Evolutionary conservation across 768 basidiomycete species (phyloP).

Genomic region (Lactarius hatsudake): DNA sequence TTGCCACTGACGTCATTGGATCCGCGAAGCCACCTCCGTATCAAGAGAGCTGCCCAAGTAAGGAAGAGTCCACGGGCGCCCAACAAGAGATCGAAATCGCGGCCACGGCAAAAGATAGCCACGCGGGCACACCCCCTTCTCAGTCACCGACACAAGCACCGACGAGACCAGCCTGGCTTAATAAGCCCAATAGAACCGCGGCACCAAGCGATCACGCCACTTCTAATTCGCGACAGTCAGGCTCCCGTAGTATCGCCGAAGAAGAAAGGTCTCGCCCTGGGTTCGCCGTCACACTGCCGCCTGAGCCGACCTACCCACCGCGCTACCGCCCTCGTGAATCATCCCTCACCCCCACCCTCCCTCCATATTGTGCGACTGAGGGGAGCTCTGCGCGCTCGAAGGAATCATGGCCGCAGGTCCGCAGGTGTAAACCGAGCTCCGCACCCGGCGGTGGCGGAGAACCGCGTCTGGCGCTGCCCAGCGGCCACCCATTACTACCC

Average conservation of each 20-base stretch:
- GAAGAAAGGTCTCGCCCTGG: not conserved
- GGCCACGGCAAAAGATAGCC: not conserved
- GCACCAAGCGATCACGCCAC: not conserved
- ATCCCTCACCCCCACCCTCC: not conserved
- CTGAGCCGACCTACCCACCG: not conserved
- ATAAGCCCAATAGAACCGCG: not conserved
- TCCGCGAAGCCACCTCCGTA: constrained; percentile 5
- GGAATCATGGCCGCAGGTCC: not conserved
- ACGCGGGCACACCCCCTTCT: not conserved
- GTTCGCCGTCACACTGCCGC: not conserved
- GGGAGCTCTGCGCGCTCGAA: not conserved
- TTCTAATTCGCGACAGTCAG: not conserved
- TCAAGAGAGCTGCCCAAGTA: not conserved
- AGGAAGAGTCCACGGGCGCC: constrained; percentile 4
- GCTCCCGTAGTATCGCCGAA: not conserved
- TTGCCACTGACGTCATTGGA: not conserved
- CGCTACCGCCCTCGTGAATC: not conserved
- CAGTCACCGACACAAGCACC: not conserved
- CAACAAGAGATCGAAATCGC: not conserved
- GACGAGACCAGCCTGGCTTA: not conserved
- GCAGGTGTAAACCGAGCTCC: constrained; percentile 1
- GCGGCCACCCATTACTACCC: not conserved
- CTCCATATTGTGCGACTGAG: constrained; percentile 9
- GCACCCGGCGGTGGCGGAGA: not conserved
- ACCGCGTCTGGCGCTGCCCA: not conserved